Evolutionary conservation across 106 monocot genomes (phyloP).

Genomic region (Dioscorea dumetorum): DNA sequence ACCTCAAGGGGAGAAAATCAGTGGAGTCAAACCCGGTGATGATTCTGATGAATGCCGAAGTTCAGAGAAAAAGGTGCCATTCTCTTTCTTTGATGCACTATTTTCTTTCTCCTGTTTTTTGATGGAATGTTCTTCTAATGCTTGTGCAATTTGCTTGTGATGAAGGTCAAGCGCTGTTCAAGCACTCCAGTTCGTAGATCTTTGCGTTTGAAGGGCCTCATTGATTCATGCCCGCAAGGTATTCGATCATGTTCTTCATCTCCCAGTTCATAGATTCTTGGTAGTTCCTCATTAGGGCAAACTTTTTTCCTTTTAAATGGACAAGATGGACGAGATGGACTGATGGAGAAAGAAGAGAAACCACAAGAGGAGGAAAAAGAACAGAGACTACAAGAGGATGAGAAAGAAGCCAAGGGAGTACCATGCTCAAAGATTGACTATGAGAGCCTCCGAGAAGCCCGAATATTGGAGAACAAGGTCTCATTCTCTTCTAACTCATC

Average conservation of each 20-base stretch:
- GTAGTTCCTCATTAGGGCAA: neutral
- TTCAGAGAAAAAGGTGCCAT: neutral
- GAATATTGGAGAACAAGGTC: slow-evolving; percentile 45
- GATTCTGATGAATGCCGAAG: neutral
- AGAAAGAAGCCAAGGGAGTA: slow-evolving; percentile 5
- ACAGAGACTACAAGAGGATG: slow-evolving; percentile 5
- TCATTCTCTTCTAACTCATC: neutral
- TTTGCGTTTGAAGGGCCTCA: neutral
- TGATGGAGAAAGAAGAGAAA: neutral
- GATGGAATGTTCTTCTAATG: no score
- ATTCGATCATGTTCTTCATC: neutral
- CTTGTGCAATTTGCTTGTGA: no score
- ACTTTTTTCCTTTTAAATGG: neutral
- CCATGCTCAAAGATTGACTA: slow-evolving; percentile 27
- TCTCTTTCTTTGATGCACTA: no score
- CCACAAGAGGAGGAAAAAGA: neutral
- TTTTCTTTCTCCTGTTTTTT: no score
- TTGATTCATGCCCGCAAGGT: neutral
- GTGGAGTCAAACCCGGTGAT: no score
- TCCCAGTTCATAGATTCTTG: neutral
- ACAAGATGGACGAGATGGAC: neutral
- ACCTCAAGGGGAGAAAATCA: no score
- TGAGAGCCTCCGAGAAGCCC: slow-evolving; percentile 40
- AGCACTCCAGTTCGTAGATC: neutral
- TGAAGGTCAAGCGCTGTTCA: neutral